These are phyloP conservation scores for Dryadomyces quercivorus DNA, from an alignment of 2,329 filamentous ascomycete genomes.

Conservation along the genomic window DNA sequence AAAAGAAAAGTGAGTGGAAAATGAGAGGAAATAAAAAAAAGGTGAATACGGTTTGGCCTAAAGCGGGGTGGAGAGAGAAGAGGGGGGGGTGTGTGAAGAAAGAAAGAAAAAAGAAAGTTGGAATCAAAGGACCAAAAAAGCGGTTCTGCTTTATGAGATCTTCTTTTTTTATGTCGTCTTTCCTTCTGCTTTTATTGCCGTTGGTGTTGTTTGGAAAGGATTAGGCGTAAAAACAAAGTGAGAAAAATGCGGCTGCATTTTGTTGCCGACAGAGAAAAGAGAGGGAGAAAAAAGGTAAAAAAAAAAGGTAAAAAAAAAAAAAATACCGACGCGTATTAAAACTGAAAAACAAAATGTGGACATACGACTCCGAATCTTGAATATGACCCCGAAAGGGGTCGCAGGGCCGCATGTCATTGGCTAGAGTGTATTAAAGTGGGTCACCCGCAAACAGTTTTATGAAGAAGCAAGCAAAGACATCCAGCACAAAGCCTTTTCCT, in stretches of 20 bases:
- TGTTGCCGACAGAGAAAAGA: background rate
- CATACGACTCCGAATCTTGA: background rate
- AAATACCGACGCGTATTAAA: background rate
- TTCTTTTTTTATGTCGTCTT: background rate
- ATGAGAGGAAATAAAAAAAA: background rate
- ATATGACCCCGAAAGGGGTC: background rate
- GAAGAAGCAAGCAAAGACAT: background rate
- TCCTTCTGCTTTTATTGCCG: background rate
- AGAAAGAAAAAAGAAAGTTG: background rate
- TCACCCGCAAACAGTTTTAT: background rate
- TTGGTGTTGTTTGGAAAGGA: background rate
- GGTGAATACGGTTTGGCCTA: background rate
- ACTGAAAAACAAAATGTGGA: background rate
- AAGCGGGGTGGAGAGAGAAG: background rate
- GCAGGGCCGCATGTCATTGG: background rate
- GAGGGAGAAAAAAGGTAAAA: background rate
- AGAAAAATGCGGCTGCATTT: background rate
- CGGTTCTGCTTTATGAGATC: background rate
- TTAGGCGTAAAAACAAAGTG: background rate
- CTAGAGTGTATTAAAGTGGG: background rate
- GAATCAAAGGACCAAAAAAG: background rate
- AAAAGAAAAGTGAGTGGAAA: background rate
- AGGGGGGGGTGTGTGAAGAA: background rate
- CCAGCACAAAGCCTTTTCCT: background rate
- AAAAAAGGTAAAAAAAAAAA: background rate